Percentiles rank a stretch among this genome's conserved stretches.
Evolutionary conservation across 2,329 filamentous ascomycete species (phyloP).

Genomic region (Paracamarosporium sp.): DNA sequence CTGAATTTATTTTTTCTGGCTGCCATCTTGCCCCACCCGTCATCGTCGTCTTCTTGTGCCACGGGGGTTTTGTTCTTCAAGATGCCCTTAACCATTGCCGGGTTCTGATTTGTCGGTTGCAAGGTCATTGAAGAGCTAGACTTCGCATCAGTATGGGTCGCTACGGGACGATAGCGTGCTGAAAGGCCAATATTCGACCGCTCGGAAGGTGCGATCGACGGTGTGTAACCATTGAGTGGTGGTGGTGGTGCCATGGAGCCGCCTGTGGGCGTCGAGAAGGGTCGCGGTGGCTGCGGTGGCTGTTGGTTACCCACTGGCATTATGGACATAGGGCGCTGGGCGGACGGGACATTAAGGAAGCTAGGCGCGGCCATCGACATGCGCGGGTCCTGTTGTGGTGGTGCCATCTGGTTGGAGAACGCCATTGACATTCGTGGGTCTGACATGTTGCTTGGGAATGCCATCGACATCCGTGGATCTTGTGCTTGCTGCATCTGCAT

Average conservation of each 20-base stretch:
- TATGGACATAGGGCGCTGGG: constrained; percentile 58
- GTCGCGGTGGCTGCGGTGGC: constrained; percentile 57
- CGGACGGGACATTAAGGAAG: constrained; percentile 32
- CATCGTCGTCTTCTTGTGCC: constrained; percentile 34
- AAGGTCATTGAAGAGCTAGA: constrained; percentile 39
- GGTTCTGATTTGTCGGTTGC: constrained; percentile 31
- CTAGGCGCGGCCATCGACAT: constrained; percentile 32
- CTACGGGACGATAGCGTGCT: constrained; percentile 88
- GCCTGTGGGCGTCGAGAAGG: constrained; percentile 25
- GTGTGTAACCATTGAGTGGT: constrained; percentile 67
- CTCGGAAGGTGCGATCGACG: constrained; percentile 94
- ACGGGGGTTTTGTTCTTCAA: constrained; percentile 34
- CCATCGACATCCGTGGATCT: constrained; percentile 32
- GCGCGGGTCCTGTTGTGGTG: constrained; percentile 35
- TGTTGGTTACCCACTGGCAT: constrained; percentile 23
- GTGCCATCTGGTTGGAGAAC: constrained; percentile 22
- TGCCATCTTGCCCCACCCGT: constrained; percentile 41
- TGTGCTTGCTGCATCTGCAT: constrained; percentile 43
- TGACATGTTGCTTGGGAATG: constrained; percentile 20
- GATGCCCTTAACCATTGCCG: constrained; percentile 39
- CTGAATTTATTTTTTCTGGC: constrained; percentile 37
- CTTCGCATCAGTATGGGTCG: constrained; percentile 48
- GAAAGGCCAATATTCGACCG: constrained; percentile 92
- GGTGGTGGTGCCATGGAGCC: constrained; percentile 5
- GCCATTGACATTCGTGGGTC: constrained; percentile 33